phyloP scores from a whole-genome alignment of 2,329 filamentous ascomycete genomes.

The Aspergillus aculeatus region DNA sequence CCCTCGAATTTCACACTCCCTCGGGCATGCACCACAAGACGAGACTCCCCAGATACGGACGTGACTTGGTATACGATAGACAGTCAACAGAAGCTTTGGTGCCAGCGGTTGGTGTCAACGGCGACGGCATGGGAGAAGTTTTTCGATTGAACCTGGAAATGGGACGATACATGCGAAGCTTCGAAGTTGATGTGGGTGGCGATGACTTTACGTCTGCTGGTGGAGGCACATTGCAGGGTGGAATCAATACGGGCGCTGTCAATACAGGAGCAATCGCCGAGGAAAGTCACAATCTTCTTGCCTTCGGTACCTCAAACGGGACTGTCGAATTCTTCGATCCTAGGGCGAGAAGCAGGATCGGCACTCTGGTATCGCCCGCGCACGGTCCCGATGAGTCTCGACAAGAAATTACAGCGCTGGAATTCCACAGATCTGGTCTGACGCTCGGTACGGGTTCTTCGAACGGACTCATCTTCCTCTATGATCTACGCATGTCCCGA shows the following conservation, averaged over 20 bases:
- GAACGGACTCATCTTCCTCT: slow-evolving; percentile 81
- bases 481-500: slow-evolving; percentile 83
- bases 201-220: slow-evolving; percentile 69
- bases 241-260: slow-evolving; percentile 79
- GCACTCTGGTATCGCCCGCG: slow-evolving; percentile 63
- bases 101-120: slow-evolving; percentile 82
- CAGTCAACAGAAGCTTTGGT: slow-evolving; percentile 80
- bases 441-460: slow-evolving; percentile 86
- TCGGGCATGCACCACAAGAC: slow-evolving; percentile 83
- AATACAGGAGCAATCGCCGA: slow-evolving; percentile 87
- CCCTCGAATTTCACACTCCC: slow-evolving; percentile 88
- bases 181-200: slow-evolving; percentile 83
- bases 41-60: slow-evolving; percentile 88
- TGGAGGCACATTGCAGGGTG: slow-evolving; percentile 77
- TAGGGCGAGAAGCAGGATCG: slow-evolving; percentile 76
- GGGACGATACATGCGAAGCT: slow-evolving; percentile 91
- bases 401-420: slow-evolving; percentile 76
- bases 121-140: slow-evolving; percentile 84
- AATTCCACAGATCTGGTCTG: slow-evolving; percentile 80
- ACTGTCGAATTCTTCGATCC: slow-evolving; percentile 97
- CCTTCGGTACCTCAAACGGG: slow-evolving; percentile 92
- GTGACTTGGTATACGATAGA: slow-evolving; percentile 82
- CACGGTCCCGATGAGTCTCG: slow-evolving; percentile 43
- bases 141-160: slow-evolving; percentile 89
- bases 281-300: slow-evolving; percentile 81